Conservation (phyloP, 176 grass and related monocot genomes). For the Saccharum spontaneum region DNA sequence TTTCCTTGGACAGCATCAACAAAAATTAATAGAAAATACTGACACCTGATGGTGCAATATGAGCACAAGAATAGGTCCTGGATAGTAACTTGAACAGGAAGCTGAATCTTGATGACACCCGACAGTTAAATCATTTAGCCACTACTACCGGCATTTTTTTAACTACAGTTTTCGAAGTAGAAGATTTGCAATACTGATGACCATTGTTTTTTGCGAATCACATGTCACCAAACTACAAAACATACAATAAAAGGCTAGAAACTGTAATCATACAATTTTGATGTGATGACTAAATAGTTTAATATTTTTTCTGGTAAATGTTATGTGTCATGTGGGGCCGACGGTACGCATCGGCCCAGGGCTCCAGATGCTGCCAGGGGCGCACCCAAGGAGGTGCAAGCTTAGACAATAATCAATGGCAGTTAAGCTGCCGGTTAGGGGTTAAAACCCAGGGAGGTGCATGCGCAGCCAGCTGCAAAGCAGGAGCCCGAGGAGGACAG, state of each 20-base stretch:
- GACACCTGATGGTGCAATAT: background rate
- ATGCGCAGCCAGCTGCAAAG: too few species aligned
- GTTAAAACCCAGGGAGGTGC: too few species aligned
- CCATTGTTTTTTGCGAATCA: background rate
- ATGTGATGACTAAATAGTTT: background rate
- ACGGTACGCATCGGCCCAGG: too few species aligned
- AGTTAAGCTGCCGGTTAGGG: too few species aligned
- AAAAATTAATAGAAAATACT: background rate
- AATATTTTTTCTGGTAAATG: background rate
- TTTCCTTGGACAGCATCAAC: background rate
- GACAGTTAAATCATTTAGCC: background rate
- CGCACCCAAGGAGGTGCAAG: too few species aligned
- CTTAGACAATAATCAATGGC: too few species aligned
- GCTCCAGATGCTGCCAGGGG: too few species aligned
- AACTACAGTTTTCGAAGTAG: background rate
- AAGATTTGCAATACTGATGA: background rate
- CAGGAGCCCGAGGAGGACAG: too few species aligned
- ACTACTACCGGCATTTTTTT: background rate
- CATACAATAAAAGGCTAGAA: background rate
- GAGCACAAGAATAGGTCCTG: background rate
- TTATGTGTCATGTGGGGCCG: background rate
- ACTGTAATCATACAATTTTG: background rate
- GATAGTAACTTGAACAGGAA: background rate
- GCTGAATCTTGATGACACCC: background rate
- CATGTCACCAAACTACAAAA: background rate